These are phyloP conservation scores for Cordyceps farinosa DNA, from an alignment of 2,329 filamentous ascomycete species.

Conservation along the genomic window DNA sequence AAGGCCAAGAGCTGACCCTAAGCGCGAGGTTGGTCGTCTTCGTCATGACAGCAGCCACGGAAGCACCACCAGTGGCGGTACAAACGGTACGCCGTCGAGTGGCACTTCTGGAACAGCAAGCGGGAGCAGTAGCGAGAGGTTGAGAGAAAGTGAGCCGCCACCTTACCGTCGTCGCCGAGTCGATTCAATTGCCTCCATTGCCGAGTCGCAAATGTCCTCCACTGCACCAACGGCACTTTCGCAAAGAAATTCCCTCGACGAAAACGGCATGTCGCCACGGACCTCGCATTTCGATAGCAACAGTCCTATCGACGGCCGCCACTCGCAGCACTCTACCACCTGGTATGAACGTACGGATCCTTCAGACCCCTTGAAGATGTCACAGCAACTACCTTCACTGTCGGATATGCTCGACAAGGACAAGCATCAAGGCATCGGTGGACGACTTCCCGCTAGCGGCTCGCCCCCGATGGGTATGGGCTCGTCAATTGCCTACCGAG, in stretches of 20 bases:
- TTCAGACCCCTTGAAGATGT: constrained; percentile 25
- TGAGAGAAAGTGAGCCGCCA: constrained; percentile 47
- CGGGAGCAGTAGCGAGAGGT: constrained; percentile 46
- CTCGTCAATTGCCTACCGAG: neutral
- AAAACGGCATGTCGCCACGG: constrained; percentile 42
- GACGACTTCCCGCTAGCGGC: neutral
- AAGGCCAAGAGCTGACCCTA: constrained; percentile 31
- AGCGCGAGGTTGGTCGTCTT: constrained; percentile 39
- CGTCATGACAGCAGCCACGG: constrained; percentile 39
- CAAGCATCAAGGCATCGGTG: constrained; percentile 18
- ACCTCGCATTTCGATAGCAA: constrained; percentile 34
- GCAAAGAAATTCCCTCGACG: constrained; percentile 40
- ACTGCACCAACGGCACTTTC: constrained; percentile 34
- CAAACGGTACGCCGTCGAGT: constrained; percentile 32
- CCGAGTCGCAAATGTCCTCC: constrained; percentile 44
- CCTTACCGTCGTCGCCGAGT: constrained; percentile 45
- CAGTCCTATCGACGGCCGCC: constrained; percentile 28
- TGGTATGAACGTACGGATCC: constrained; percentile 27
- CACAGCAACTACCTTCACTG: constrained; percentile 42
- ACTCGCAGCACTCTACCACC: constrained; percentile 26
- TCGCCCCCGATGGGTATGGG: constrained; percentile 1
- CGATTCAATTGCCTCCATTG: constrained; percentile 44
- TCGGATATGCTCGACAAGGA: constrained; percentile 45
- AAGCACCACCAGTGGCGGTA: constrained; percentile 39
- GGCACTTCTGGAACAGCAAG: constrained; percentile 36